A percentile compares a stretch with the other conserved stretches of the same genome.
Evolutionary conservation across 1,284 basidiomycete genomes (phyloP).

Genomic region (Pseudozyma sp.): DNA sequence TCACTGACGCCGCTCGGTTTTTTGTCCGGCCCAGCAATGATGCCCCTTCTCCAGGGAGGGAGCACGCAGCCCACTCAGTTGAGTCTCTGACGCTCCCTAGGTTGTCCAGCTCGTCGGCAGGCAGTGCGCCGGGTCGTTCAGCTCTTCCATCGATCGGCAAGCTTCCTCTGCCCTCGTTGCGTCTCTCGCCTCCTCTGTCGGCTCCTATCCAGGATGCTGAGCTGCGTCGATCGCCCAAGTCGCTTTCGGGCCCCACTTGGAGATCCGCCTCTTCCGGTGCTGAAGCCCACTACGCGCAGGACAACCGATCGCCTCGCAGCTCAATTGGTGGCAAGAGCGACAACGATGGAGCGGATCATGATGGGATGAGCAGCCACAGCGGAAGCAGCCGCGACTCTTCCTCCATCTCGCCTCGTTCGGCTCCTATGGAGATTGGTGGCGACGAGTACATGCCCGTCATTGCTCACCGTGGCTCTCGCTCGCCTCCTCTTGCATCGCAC

Average conservation of each 20-base stretch:
- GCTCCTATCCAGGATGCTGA: slow-evolving; percentile 10
- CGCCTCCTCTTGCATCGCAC: slow-evolving; percentile 23
- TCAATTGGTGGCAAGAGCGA: slow-evolving; percentile 42
- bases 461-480: slow-evolving; percentile 21
- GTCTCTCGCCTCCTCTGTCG: slow-evolving; percentile 40
- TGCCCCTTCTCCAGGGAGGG: slow-evolving; percentile 34
- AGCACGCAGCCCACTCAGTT: not conserved
- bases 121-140: slow-evolving; percentile 14
- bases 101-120: slow-evolving; percentile 27
- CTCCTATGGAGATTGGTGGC: slow-evolving; percentile 24
- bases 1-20: slow-evolving; percentile 39
- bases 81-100: slow-evolving; percentile 42
- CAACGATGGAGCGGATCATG: slow-evolving; percentile 20
- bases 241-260: slow-evolving; percentile 12
- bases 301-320: slow-evolving; percentile 33
- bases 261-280: slow-evolving; percentile 12
- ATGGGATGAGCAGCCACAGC: slow-evolving; percentile 30
- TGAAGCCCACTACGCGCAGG: slow-evolving; percentile 12
- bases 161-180: slow-evolving; percentile 39
- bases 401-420: slow-evolving; percentile 35
- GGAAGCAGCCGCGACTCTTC: slow-evolving; percentile 42
- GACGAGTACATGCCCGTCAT: slow-evolving; percentile 36
- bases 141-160: slow-evolving; percentile 36
- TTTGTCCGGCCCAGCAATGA: slow-evolving; percentile 46
- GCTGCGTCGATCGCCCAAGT: slow-evolving; percentile 18